Base-by-base conservation (phyloP, 2,329 filamentous ascomycete genomes). In the Pestalotiopsis sp. region DNA sequence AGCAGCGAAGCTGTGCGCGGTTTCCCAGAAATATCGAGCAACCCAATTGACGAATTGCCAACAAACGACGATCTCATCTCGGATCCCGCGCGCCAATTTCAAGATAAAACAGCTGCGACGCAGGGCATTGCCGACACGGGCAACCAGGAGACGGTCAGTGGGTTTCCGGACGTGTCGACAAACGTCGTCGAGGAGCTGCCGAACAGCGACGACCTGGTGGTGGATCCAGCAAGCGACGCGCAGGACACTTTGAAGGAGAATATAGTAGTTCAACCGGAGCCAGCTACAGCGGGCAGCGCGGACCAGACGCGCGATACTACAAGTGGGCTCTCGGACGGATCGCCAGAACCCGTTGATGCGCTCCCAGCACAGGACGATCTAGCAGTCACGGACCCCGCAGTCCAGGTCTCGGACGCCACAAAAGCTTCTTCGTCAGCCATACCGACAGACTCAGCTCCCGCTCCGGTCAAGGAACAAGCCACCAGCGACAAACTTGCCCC, bases 301-400 rank as follows among this genome's bases (percentile, higher is more conserved):
- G 39, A 45, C 61, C 25, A 45, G 39, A n/a, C 61, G 49, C 27
- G 59, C 59, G 61, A 64, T n/a, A 25, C 38, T 31, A 1, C 39
- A 7, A 27, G 39, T 27, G 61, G 61, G 12, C 49, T 64, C 39
- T 39, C 61, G 20, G 41, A 52, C 61, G 36, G 39, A 23, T 49
- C 38, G 25, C 39, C 63, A 17, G 39, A 60, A 2, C 9, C 69
- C 4, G 61, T 72, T 3, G 68, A 71, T 12, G 72, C 73, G 59
- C 67, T 74, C 5, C 73, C 73, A 31, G 72, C 68, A 60, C 72
- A 74, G 57, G 70, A 74, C 39, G 64, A 68, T 17, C 64, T 72
- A 7, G 17, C 45, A 52, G 60, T 74, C 11, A 49, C 56, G 31
- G 66, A 70, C 13, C 70, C 74, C n/a, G 72, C 69, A 27, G 68